A percentile compares a stretch with the other conserved stretches of the same genome.
Evolutionary conservation across 1,284 basidiomycete species (phyloP).

Genomic region (Ustilago trichophora): DNA sequence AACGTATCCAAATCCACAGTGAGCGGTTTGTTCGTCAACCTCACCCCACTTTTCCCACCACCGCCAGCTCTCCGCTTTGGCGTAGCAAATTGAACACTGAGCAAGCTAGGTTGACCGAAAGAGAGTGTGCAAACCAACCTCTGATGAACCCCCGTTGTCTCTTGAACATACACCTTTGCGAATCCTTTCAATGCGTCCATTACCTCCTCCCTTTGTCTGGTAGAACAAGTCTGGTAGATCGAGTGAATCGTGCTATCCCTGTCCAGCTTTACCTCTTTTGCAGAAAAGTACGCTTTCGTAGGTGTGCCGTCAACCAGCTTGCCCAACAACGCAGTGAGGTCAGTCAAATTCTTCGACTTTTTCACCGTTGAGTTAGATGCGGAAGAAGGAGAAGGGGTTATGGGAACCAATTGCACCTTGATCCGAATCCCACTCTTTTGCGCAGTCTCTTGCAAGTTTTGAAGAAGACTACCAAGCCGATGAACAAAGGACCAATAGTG

Average conservation of each 20-base stretch:
- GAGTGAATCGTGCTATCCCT: too few species aligned
- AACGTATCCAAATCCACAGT: conserved; percentile 21
- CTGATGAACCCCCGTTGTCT: too few species aligned
- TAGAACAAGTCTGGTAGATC: too few species aligned
- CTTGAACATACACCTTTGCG: conserved; percentile 15
- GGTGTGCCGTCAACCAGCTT: too few species aligned
- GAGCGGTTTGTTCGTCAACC: conserved; percentile 21
- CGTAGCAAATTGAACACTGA: conserved; percentile 20
- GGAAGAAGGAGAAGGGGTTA: not conserved
- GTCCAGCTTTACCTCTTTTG: too few species aligned
- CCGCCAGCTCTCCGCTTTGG: too few species aligned
- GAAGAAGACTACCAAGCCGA: conserved; percentile 2
- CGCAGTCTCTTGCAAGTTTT: conserved; percentile 1
- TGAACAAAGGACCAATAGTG: conserved; percentile 47
- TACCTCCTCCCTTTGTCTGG: too few species aligned
- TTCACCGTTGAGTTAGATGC: too few species aligned
- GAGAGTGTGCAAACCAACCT: conserved; percentile 9
- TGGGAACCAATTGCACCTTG: conserved; percentile 8
- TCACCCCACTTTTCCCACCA: not conserved
- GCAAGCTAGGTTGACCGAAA: conserved; percentile 23
- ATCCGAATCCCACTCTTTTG: not conserved
- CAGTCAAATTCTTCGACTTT: too few species aligned
- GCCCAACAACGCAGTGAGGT: too few species aligned
- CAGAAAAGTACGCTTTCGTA: too few species aligned
- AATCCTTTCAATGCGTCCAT: conserved; percentile 2